Percentiles rank a stretch among this genome's conserved stretches.
Conservation (phyloP, 805 yeast species). For the Torulaspora delbrueckii region DNA sequence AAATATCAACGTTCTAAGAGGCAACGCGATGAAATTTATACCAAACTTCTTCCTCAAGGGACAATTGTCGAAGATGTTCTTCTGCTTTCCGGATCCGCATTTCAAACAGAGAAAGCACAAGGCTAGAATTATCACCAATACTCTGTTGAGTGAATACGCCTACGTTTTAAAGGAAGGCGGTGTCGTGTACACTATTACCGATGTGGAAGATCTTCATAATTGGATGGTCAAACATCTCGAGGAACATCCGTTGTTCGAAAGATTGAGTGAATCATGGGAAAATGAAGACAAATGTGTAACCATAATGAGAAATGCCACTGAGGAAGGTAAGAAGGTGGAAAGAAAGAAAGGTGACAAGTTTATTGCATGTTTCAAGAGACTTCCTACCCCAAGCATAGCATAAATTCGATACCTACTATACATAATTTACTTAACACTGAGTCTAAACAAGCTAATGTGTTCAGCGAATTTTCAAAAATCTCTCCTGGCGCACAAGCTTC, state of each 20-base stretch:
- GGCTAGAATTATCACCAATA: constrained; percentile 90
- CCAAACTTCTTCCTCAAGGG: constrained; percentile 87
- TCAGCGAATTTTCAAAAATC: background rate
- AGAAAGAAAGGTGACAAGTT: constrained; percentile 85
- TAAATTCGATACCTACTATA: background rate
- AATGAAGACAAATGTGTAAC: constrained; percentile 70
- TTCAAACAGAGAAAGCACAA: constrained; percentile 96
- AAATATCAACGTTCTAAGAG: constrained; percentile 85
- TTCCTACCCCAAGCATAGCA: constrained; percentile 48
- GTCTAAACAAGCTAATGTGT: background rate
- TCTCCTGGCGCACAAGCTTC: constrained; percentile 19
- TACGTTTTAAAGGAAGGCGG: constrained; percentile 85
- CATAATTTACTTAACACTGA: background rate
- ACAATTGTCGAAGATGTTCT: constrained; percentile 86
- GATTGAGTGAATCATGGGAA: constrained; percentile 79
- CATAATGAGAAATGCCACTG: constrained; percentile 89
- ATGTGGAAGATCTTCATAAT: constrained; percentile 83
- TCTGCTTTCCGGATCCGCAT: constrained; percentile 99
- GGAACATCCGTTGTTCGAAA: constrained; percentile 84
- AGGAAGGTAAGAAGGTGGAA: constrained; percentile 94
- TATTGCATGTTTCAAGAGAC: constrained; percentile 79
- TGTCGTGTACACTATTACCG: constrained; percentile 88
- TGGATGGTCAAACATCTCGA: constrained; percentile 96
- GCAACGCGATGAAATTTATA: constrained; percentile 94
- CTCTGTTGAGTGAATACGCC: constrained; percentile 87